These are phyloP conservation scores for Sphaerulina musiva DNA, from an alignment of 2,329 filamentous ascomycete species.

Conservation along the genomic window DNA sequence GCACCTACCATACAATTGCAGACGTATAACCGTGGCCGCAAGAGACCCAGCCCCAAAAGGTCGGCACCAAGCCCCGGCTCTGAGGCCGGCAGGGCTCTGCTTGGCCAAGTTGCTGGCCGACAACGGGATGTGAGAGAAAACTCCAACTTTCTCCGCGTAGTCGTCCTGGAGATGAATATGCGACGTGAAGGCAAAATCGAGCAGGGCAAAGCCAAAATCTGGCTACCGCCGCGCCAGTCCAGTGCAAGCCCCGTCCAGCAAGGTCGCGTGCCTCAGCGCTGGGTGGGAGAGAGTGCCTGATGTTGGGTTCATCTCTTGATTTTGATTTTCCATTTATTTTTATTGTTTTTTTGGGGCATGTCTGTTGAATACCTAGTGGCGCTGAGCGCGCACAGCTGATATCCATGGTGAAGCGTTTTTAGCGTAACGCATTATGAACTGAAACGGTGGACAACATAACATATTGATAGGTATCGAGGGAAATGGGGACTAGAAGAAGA, in stretches of 20 bases:
- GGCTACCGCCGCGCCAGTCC: conserved; percentile 52
- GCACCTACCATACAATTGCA: conserved; percentile 57
- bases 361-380: neutral
- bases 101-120: conserved; percentile 36
- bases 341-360: neutral
- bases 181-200: conserved; percentile 56
- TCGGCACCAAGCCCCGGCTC: conserved; percentile 37
- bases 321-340: neutral
- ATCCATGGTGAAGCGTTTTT: conserved; percentile 13
- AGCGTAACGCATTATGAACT: conserved; percentile 14
- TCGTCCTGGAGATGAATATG: conserved; percentile 64
- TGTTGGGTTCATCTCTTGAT: neutral
- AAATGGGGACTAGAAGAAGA: neutral
- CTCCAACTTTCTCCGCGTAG: conserved; percentile 56
- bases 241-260: conserved; percentile 16
- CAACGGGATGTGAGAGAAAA: conserved; percentile 60
- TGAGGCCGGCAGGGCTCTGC: conserved; percentile 40
- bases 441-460: neutral
- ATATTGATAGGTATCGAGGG: neutral
- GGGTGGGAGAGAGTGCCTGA: conserved; percentile 30
- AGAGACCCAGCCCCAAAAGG: conserved; percentile 31
- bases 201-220: conserved; percentile 52
- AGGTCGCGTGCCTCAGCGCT: conserved; percentile 24
- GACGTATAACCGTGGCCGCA: conserved; percentile 44
- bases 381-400: conserved; percentile 1